Conservation (phyloP, 2,329 filamentous ascomycete species). For the Cercospora sp. region DNA sequence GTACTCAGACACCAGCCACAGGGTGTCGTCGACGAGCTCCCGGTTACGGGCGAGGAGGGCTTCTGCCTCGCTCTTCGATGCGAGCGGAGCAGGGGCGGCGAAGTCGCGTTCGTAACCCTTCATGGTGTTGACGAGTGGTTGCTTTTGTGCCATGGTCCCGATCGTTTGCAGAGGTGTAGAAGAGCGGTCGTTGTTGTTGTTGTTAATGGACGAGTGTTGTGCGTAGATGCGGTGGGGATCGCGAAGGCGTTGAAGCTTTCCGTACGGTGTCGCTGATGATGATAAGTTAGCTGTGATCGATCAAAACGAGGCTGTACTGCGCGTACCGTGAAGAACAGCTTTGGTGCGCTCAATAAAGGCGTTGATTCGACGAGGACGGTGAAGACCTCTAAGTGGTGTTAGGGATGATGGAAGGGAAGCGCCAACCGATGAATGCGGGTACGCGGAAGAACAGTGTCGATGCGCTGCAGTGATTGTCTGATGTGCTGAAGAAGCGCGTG, state of each 20-base stretch:
- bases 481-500: background rate
- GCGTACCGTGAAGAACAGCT: background rate
- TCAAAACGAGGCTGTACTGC: background rate
- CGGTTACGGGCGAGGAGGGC: background rate
- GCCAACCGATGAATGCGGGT: background rate
- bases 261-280: background rate
- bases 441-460: background rate
- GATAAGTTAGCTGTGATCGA: background rate
- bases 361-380: background rate
- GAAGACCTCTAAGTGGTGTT: background rate
- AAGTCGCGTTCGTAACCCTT: conserved; percentile 2
- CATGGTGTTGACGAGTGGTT: background rate
- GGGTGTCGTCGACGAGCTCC: background rate
- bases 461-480: background rate
- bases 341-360: background rate
- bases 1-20: conserved; percentile 3
- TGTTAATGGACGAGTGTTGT: background rate
- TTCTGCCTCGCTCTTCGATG: background rate
- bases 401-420: background rate
- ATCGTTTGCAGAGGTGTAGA: background rate
- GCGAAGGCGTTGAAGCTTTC: background rate
- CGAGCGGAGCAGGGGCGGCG: background rate
- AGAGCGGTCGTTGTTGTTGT: background rate
- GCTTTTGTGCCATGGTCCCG: background rate
- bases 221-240: background rate